Evolutionary conservation across 83 land plant species (phyloP).

Genomic region (Diphasiastrum complanatum): DNA sequence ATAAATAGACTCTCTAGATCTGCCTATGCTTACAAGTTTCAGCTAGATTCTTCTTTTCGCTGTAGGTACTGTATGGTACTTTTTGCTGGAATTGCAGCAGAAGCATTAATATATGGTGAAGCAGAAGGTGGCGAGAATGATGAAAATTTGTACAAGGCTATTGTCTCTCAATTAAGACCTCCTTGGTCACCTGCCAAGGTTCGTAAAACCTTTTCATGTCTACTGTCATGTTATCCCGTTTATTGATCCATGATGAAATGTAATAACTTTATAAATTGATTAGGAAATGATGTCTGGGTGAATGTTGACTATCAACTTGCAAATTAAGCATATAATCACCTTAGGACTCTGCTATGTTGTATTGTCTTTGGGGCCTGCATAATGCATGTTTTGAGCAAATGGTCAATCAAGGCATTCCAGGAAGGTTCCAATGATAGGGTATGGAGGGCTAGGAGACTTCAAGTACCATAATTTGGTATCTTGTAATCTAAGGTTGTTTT

Average conservation of each 20-base stretch:
- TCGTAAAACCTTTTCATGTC: slow-evolving; percentile 14
- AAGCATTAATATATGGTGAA: slow-evolving; percentile 87
- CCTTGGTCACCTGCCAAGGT: slow-evolving; percentile 62
- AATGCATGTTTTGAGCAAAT: too few species aligned
- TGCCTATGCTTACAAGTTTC: background rate
- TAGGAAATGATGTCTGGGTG: too few species aligned
- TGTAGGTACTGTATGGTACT: slow-evolving; percentile 82
- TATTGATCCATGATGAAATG: too few species aligned
- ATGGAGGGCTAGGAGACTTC: too few species aligned
- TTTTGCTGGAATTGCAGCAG: slow-evolving; percentile 96
- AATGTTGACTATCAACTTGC: background rate
- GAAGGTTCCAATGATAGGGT: too few species aligned
- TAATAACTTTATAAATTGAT: background rate
- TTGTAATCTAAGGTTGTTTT: too few species aligned
- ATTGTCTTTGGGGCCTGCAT: too few species aligned
- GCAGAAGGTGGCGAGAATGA: slow-evolving; percentile 96
- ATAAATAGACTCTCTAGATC: background rate
- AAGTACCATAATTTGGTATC: too few species aligned
- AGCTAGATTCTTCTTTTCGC: background rate
- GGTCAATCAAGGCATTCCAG: too few species aligned
- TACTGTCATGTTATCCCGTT: background rate
- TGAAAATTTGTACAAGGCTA: slow-evolving; percentile 69
- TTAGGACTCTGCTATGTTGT: too few species aligned
- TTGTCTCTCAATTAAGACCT: slow-evolving; percentile 59
- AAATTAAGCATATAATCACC: too few species aligned